Evolutionary conservation across 495 filamentous ascomycete genomes (phyloP), one percentile per base, ranked within the genome.

Genomic region (Aspergillus cristatus): DNA sequence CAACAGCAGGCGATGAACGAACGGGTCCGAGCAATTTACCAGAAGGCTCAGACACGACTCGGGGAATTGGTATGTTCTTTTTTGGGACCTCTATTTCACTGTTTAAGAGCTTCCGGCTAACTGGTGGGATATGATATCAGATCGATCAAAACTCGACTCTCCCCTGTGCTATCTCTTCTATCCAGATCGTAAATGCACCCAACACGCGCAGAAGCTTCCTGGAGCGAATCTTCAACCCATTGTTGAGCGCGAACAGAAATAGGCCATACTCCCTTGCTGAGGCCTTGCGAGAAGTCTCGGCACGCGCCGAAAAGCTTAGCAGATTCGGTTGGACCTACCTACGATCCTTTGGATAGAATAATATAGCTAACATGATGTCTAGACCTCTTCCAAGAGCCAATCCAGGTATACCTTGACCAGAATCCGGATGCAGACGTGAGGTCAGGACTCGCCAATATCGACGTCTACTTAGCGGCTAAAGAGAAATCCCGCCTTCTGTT

Each of bases 301-400:
- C 51, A 36, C 76, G 75, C 15, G 76, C 80, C 24, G 71, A 79
- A 45, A 91, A 83, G 65, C 74, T 98, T 14, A 74, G 80, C 41
- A 71, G 75, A 43, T 86, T 94, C 54, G 88, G 86, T 94, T 72
- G 35, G 66, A 55, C 6, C 14, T 32, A 17, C 37, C 39, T 14
- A n/a, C 20, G 11, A 7, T 32, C 17, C 20, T 13, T 8, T 31
- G 18, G 16, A 18, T 34, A 18, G 17, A 18, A 18, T 12, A 24
- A 32, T 22, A 29, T 33, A n/a, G 13, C 51, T 59, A 51, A 56
- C 13, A 16, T 28, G 7, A 24, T 24, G 36, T 13, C 3, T 46
- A 89, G 88, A 86, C 46, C 83, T 98, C 50, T 95, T 89, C 68
- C 80, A 91, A 30, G 74, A 84, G 18, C 76, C 79, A n/a, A 83